Evolutionary conservation across 1,284 basidiomycete genomes (phyloP).

Genomic region (Ganoderma boninense): DNA sequence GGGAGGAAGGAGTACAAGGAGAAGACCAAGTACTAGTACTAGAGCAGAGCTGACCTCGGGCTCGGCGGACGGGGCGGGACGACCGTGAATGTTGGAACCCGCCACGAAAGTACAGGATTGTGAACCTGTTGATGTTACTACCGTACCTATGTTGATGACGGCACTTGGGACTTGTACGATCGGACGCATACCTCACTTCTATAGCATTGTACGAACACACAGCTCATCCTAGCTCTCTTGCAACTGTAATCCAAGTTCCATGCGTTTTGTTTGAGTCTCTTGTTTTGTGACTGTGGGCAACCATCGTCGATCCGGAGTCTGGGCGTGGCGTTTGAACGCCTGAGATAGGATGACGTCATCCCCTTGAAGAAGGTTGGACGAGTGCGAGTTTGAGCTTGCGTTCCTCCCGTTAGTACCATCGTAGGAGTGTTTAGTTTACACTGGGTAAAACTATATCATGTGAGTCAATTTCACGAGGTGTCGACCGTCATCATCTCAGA

Average conservation of each 20-base stretch:
- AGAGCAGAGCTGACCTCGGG: neutral
- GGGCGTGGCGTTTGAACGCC: neutral
- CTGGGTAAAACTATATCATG: neutral
- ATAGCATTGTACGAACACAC: constrained; percentile 14
- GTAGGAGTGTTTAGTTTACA: neutral
- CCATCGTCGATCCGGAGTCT: no score
- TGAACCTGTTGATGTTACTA: neutral
- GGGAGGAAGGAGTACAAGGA: constrained; percentile 6
- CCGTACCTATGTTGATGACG: constrained; percentile 7
- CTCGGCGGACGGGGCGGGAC: neutral
- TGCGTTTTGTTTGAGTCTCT: no score
- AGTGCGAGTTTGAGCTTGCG: neutral
- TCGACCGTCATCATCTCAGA: neutral
- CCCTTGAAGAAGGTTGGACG: neutral
- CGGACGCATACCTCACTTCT: constrained; percentile 15
- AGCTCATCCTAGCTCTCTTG: neutral
- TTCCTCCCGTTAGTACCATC: neutral
- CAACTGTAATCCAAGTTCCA: no score
- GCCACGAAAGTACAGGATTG: neutral
- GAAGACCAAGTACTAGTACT: neutral
- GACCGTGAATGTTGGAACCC: no score
- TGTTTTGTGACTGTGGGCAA: no score
- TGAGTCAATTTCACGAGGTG: neutral
- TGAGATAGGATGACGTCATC: constrained; percentile 2
- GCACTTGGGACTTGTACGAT: neutral